Conservation (phyloP, 352 stramenopile species). For the Poterioochromonas sp. region DNA sequence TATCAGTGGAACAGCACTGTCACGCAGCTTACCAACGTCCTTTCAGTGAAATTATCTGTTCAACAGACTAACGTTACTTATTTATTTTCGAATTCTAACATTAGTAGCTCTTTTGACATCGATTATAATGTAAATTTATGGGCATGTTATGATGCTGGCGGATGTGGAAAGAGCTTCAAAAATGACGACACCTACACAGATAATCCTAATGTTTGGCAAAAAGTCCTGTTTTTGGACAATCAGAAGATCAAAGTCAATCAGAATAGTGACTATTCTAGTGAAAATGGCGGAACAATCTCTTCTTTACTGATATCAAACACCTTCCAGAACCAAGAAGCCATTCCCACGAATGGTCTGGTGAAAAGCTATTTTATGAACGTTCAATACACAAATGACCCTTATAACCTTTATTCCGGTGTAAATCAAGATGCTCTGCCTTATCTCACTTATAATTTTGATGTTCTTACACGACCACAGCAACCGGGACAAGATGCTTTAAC, state of each 20-base stretch:
- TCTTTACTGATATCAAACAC: constrained; percentile 12
- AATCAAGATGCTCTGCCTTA: background rate
- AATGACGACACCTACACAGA: background rate
- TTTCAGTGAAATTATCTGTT: background rate
- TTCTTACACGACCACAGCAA: background rate
- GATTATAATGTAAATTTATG: constrained; percentile 6
- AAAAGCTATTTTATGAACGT: background rate
- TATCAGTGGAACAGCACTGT: background rate
- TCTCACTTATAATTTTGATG: constrained; percentile 7
- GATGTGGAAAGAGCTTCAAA: constrained; percentile 8
- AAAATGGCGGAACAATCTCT: background rate
- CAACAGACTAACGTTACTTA: background rate
- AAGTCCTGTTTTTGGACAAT: constrained; percentile 2
- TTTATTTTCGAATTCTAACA: background rate
- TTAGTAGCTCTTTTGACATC: background rate
- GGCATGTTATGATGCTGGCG: constrained; percentile 1
- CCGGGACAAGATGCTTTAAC: background rate
- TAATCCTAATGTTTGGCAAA: background rate
- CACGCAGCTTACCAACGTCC: background rate
- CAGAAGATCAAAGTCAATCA: background rate
- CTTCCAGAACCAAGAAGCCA: constrained; percentile 28
- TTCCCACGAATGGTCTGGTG: constrained; percentile 6
- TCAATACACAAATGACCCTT: background rate
- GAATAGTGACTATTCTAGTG: background rate
- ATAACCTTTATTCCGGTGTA: background rate